A percentile compares a stretch with the other conserved stretches of the same genome.
Conservation (phyloP, 441 rosid species). For the Euphorbia corollata region DNA sequence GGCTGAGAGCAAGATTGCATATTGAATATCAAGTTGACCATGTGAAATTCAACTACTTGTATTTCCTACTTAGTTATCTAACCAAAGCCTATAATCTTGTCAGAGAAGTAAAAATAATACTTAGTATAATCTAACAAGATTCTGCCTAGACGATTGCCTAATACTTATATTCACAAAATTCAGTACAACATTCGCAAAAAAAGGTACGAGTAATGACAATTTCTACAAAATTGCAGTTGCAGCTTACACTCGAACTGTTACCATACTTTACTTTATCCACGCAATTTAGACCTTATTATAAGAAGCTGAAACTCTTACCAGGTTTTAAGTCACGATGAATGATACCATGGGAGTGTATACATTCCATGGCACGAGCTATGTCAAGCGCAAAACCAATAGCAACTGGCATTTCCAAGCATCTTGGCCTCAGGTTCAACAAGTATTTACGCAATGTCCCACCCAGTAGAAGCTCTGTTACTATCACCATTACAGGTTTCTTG, state of each 20-base stretch:
- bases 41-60: background rate
- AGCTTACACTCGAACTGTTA: background rate
- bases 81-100: background rate
- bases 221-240: background rate
- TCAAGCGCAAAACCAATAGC: slow-evolving; percentile 84
- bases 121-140: background rate
- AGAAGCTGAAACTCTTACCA: slow-evolving; percentile 38
- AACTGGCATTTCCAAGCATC: slow-evolving; percentile 52
- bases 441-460: slow-evolving; percentile 87
- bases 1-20: background rate
- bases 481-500: slow-evolving; percentile 89
- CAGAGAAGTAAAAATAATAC: background rate
- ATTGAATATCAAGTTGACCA: slow-evolving; percentile 1
- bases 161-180: slow-evolving; percentile 3
- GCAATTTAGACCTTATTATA: slow-evolving; percentile 11
- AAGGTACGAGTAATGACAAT: background rate
- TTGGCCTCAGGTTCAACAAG: slow-evolving; percentile 59
- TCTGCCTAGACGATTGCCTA: background rate
- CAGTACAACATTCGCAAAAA: background rate
- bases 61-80: background rate
- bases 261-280: background rate
- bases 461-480: slow-evolving; percentile 78
- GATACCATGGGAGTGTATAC: slow-evolving; percentile 87
- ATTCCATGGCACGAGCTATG: slow-evolving; percentile 96
- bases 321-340: slow-evolving; percentile 97